These are phyloP conservation scores for Cladorrhinum samala DNA, from an alignment of 495 filamentous ascomycete genomes.

Conservation along the genomic window DNA sequence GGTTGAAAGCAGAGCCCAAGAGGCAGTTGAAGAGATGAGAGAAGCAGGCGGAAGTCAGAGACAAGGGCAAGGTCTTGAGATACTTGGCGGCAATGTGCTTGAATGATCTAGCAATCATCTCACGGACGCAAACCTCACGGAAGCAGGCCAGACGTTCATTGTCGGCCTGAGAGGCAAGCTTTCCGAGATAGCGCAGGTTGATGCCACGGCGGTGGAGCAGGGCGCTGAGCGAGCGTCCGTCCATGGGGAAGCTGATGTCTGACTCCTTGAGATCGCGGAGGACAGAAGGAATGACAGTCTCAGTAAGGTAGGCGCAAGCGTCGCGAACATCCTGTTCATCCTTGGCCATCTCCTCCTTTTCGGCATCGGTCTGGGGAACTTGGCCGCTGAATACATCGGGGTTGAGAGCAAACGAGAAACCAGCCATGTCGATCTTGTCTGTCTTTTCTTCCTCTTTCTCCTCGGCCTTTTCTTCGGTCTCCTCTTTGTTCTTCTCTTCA, in stretches of 20 bases:
- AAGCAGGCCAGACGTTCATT: constrained; percentile 71
- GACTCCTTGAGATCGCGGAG: constrained; percentile 82
- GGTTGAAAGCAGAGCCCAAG: constrained; percentile 70
- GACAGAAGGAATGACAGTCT: constrained; percentile 63
- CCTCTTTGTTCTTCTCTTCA: constrained; percentile 28
- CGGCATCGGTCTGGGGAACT: constrained; percentile 78
- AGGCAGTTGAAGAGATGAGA: constrained; percentile 93
- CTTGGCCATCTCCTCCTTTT: constrained; percentile 74
- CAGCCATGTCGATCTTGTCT: constrained; percentile 65
- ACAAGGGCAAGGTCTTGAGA: constrained; percentile 71
- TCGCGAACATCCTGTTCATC: constrained; percentile 87
- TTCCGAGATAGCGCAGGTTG: constrained; percentile 93
- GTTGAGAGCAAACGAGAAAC: constrained; percentile 82
- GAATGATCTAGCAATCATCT: constrained; percentile 90
- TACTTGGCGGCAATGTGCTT: constrained; percentile 84
- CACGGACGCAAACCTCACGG: constrained; percentile 68
- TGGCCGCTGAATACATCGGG: constrained; percentile 95
- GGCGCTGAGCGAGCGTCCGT: constrained; percentile 80
- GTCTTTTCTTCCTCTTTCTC: constrained; percentile 27
- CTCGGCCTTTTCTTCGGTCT: constrained; percentile 28
- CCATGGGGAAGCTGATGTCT: constrained; percentile 96
- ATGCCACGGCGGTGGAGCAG: constrained; percentile 96
- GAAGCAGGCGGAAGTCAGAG: constrained; percentile 67
- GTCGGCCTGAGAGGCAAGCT: constrained; percentile 62
- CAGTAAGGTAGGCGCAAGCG: constrained; percentile 70